phyloP scores from a whole-genome alignment of 345 rosid genomes.

The Corchorus olitorius region DNA sequence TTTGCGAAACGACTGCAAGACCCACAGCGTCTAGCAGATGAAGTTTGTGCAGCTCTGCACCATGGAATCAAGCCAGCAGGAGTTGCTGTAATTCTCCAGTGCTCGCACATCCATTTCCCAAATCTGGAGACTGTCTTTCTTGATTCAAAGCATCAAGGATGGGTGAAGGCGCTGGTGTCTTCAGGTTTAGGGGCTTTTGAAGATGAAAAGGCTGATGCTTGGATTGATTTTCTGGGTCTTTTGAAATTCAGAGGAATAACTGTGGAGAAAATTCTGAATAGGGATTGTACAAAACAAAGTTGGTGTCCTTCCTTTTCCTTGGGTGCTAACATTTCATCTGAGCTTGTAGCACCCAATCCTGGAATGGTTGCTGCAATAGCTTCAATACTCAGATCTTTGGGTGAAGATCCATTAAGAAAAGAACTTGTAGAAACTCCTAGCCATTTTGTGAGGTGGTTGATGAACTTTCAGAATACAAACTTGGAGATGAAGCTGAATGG shows the following conservation, averaged over 20 bases:
- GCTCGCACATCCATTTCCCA: conserved; percentile 80
- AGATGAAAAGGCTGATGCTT: conserved; percentile 51
- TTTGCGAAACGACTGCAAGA: conserved; percentile 86
- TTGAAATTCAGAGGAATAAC: conserved; percentile 59
- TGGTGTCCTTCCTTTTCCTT: conserved; percentile 73
- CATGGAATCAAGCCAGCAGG: conserved; percentile 81
- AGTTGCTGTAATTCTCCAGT: conserved; percentile 83
- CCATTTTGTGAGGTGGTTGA: conserved; percentile 76
- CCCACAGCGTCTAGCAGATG: conserved; percentile 79
- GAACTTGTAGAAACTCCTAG: conserved; percentile 81
- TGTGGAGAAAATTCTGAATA: conserved; percentile 33
- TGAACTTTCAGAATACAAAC: conserved; percentile 71
- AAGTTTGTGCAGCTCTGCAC: conserved; percentile 77
- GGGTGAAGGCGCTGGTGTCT: conserved; percentile 49
- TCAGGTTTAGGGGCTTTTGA: conserved; percentile 86
- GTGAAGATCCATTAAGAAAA: conserved; percentile 87
- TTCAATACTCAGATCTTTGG: conserved; percentile 72
- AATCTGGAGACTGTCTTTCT: conserved; percentile 45
- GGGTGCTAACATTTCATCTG: conserved; percentile 37
- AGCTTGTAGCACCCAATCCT: conserved; percentile 39
- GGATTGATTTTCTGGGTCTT: conserved; percentile 73
- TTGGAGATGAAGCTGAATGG: conserved; percentile 65
- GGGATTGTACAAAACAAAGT: conserved; percentile 29
- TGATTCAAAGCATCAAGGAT: conserved; percentile 54
- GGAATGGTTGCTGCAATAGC: conserved; percentile 70